Evolutionary conservation across 805 yeast species (phyloP).

Genomic region (Lachancea sp.): DNA sequence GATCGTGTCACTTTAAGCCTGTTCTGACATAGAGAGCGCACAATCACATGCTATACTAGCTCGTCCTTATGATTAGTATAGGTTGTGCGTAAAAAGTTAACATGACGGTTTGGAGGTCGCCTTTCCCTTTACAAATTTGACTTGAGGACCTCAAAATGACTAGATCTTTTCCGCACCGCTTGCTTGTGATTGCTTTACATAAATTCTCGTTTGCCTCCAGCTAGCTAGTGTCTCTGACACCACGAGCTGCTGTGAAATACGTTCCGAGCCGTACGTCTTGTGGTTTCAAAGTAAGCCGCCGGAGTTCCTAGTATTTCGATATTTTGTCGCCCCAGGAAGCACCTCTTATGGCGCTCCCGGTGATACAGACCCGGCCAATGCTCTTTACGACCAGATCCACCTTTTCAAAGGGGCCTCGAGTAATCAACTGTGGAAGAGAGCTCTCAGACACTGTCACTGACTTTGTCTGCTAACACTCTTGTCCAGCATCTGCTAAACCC

Average conservation of each 20-base stretch:
- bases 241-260: slow-evolving; percentile 5
- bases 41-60: too few relatives aligned
- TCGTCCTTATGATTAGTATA: too few relatives aligned
- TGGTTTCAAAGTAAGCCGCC: neutral
- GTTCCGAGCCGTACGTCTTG: slow-evolving; percentile 5
- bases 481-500: slow-evolving; percentile 1
- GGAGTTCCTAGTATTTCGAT: slow-evolving; percentile 6
- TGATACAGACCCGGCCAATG: slow-evolving; percentile 3
- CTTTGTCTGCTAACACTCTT: neutral
- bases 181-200: too few relatives aligned
- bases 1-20: too few relatives aligned
- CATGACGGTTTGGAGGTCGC: too few relatives aligned
- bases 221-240: too few relatives aligned
- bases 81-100: too few relatives aligned
- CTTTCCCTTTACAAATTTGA: too few relatives aligned
- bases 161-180: too few relatives aligned
- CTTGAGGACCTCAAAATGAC: too few relatives aligned
- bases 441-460: neutral
- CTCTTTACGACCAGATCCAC: slow-evolving; percentile 5
- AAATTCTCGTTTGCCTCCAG: too few relatives aligned
- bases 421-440: neutral
- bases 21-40: too few relatives aligned
- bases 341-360: neutral
- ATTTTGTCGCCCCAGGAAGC: slow-evolving; percentile 3
- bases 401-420: slow-evolving; percentile 2